Evolutionary conservation across 2,329 filamentous ascomycete genomes (phyloP).

Genomic region (Coniosporium tulheliwenetii): DNA sequence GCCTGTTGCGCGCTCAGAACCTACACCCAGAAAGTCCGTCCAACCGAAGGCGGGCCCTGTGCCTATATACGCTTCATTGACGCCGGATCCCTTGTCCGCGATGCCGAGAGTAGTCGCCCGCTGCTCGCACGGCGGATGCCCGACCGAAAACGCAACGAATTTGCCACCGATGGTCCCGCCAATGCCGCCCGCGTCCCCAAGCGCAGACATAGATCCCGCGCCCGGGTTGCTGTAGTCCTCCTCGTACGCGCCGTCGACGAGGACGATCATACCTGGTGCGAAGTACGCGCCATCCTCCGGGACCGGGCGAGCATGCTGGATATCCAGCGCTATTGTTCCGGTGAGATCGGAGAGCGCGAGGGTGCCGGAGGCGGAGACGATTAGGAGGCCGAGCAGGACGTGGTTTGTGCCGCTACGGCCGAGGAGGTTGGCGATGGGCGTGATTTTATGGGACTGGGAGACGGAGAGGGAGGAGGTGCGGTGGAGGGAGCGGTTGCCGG

Average conservation of each 20-base stretch:
- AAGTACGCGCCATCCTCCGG: conserved; percentile 86
- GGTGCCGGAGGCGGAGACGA: conserved; percentile 63
- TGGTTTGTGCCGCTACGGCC: conserved; percentile 74
- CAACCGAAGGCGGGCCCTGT: conserved; percentile 74
- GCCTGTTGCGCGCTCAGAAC: conserved; percentile 74
- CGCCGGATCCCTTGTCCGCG: conserved; percentile 37
- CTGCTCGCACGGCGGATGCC: conserved; percentile 80
- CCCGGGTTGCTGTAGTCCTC: conserved; percentile 66
- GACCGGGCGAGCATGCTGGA: conserved; percentile 65
- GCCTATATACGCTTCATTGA: conserved; percentile 26
- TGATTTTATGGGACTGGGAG: conserved; percentile 69
- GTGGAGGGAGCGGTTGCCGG: conserved; percentile 36
- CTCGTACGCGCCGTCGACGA: conserved; percentile 92
- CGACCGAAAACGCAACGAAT: conserved; percentile 81
- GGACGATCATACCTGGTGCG: conserved; percentile 85
- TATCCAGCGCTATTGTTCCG: conserved; percentile 72
- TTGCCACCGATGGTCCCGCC: conserved; percentile 84
- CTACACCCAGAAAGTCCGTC: conserved; percentile 89
- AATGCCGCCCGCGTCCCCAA: conserved; percentile 66
- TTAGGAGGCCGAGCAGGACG: conserved; percentile 72
- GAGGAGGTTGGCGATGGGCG: conserved; percentile 59
- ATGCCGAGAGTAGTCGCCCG: conserved; percentile 65
- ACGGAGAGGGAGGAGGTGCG: conserved; percentile 33
- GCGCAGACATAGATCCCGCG: conserved; percentile 31
- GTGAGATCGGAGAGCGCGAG: conserved; percentile 76